phyloP scores from a whole-genome alignment of 2,329 filamentous ascomycete species.

The Moelleriella libera region DNA sequence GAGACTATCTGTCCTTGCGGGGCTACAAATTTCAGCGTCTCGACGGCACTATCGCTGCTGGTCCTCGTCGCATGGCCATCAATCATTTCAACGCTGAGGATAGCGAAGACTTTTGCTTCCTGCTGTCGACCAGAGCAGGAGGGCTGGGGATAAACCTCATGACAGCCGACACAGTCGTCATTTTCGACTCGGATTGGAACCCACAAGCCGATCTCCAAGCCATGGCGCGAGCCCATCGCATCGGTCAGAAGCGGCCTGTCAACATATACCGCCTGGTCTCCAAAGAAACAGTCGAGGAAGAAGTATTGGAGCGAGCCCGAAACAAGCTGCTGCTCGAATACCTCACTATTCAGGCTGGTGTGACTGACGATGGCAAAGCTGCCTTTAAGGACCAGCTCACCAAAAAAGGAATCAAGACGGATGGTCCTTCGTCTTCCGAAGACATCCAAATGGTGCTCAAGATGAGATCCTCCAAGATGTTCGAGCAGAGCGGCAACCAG shows the following conservation, averaged over 20 bases:
- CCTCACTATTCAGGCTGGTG: slow-evolving; percentile 89
- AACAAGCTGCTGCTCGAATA: slow-evolving; percentile 98
- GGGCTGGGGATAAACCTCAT: slow-evolving; percentile 98
- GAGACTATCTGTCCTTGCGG: slow-evolving; percentile 82
- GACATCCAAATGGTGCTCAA: slow-evolving; percentile 96
- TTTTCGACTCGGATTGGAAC: slow-evolving; percentile 99
- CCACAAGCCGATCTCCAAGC: slow-evolving; percentile 95
- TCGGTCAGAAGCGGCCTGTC: slow-evolving; percentile 90
- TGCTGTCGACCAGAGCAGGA: slow-evolving; percentile 88
- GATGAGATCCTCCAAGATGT: slow-evolving; percentile 97
- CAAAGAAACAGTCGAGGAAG: slow-evolving; percentile 96
- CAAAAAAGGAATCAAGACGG: slow-evolving; percentile 58
- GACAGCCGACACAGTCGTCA: slow-evolving; percentile 94
- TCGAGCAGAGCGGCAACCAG: slow-evolving; percentile 93
- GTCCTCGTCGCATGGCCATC: slow-evolving; percentile 80
- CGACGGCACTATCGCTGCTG: slow-evolving; percentile 86
- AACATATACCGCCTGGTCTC: slow-evolving; percentile 94
- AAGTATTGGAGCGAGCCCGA: slow-evolving; percentile 86
- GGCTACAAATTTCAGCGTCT: slow-evolving; percentile 93
- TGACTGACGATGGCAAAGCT: slow-evolving; percentile 88
- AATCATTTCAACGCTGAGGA: slow-evolving; percentile 97
- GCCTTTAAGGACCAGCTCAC: slow-evolving; percentile 61
- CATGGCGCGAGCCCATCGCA: slow-evolving; percentile 96
- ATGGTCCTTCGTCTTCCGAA: slow-evolving; percentile 79
- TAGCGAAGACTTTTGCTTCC: slow-evolving; percentile 91